A percentile compares a stretch with the other conserved stretches of the same genome.
Evolutionary conservation across 306 rosid species (phyloP).

Genomic region (Trichosanthes truncata): DNA sequence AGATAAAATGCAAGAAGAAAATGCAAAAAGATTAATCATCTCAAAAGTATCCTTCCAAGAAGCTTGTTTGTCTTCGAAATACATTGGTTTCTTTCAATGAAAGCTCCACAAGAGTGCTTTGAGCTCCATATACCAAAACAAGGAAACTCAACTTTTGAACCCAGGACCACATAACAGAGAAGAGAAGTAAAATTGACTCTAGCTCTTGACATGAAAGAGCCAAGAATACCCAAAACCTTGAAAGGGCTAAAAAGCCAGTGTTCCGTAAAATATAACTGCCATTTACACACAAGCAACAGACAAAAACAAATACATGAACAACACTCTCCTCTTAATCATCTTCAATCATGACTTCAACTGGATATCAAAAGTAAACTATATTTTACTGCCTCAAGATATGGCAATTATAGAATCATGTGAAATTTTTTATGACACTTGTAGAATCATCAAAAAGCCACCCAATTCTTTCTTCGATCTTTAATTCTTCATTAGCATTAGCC

Average conservation of each 20-base stretch:
- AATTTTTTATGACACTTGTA: neutral
- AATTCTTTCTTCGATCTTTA: neutral
- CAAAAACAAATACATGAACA: neutral
- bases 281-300: neutral
- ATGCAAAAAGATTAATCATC: neutral
- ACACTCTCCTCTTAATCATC: neutral
- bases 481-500: neutral
- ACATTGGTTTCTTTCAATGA: neutral
- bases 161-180: neutral
- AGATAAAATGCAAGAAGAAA: neutral
- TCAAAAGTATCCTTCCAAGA: neutral
- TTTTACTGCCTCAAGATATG: neutral
- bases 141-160: neutral
- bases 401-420: neutral
- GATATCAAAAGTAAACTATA: neutral
- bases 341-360: neutral
- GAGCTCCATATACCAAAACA: neutral
- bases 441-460: neutral
- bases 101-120: slow-evolving; percentile 1
- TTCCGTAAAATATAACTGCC: neutral
- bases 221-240: neutral
- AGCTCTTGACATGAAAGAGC: neutral
- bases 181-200: neutral
- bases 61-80: neutral
- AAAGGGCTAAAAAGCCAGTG: neutral